phyloP scores from a whole-genome alignment of 257 asterid genomes.

The Hygrophila difformis region DNA sequence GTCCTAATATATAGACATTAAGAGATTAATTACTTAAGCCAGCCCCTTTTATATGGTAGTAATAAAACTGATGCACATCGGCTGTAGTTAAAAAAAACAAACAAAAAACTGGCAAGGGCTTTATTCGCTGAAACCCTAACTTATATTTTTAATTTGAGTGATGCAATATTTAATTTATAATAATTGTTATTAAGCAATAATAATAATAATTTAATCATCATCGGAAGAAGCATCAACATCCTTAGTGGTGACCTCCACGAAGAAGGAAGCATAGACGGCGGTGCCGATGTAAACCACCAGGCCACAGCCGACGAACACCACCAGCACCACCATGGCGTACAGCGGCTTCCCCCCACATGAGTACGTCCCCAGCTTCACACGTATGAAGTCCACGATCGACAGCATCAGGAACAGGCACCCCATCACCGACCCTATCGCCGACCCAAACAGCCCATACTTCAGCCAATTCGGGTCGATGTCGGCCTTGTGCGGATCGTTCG shows the following conservation, averaged over 20 bases:
- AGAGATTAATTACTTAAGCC: too few species aligned
- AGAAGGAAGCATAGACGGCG: constrained; percentile 27
- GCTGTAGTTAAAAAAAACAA: too few species aligned
- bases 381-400: constrained; percentile 20
- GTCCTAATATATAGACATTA: too few species aligned
- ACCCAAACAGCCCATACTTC: constrained; percentile 19
- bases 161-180: too few species aligned
- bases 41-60: too few species aligned
- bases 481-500: constrained; percentile 17
- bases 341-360: constrained; percentile 19
- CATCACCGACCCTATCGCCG: constrained; percentile 24
- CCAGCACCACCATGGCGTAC: constrained; percentile 10
- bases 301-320: constrained; percentile 14
- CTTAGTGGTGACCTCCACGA: constrained; percentile 17
- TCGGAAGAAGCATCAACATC: not conserved
- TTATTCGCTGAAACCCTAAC: too few species aligned
- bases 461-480: constrained; percentile 14
- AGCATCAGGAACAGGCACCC: constrained; percentile 26
- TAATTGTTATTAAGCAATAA: too few species aligned
- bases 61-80: too few species aligned
- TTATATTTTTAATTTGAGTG: too few species aligned
- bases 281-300: constrained; percentile 20
- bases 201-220: too few species aligned
- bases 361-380: constrained; percentile 21
- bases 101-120: too few species aligned